Base-by-base conservation (phyloP, 768 basidiomycete genomes). In the Termitomyces sp. region DNA sequence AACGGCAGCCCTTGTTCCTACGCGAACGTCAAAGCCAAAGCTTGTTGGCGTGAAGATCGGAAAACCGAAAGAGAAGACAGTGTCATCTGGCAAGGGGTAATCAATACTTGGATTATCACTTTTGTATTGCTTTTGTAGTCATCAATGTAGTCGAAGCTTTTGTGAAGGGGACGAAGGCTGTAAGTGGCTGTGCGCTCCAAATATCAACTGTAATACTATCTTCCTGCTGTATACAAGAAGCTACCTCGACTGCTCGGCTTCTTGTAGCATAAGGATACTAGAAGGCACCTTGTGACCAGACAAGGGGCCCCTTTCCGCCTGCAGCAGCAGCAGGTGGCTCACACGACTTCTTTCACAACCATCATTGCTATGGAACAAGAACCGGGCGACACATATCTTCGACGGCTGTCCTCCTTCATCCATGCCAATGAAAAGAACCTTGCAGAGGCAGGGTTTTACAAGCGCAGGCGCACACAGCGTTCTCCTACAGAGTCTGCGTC, bases 311-410 rank as follows among this genome's bases (percentile, higher is more conserved):
- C 56, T 40, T 47, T 63, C 52, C 48, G 47, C 59, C 55, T 60
- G 56, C 59, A 65, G 40, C 34, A 65, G 40, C 34, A 34, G 56
- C 54, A 47, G 64, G 46, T 63, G 50, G 50, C 59, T 55, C 60
- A 62, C 66, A 58, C 46, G 53, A 59, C 67, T 63, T 59, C 51
- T 58, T 50, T 45, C 54, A 48, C 50, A 56, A 53, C 57, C 53
- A 51, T 59, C 55, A 57, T 55, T 58, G 62, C 45, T 63, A 76
- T 78, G 76, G 70, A 79, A 63, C 74, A 76, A 42, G 82, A 91
- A 71, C 70, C 80, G 38, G 92, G 90, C 63, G 91, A 95, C 77
- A 85, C 83, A 48, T 94, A 91, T 71, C 71, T 95, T 53, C 83
- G 86, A 64, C 80, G 83, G 34, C 81, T 88, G 5, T 86, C 92